phyloP scores from a whole-genome alignment of 2,329 filamentous ascomycete genomes.

The Trematosphaeria pertusa region DNA sequence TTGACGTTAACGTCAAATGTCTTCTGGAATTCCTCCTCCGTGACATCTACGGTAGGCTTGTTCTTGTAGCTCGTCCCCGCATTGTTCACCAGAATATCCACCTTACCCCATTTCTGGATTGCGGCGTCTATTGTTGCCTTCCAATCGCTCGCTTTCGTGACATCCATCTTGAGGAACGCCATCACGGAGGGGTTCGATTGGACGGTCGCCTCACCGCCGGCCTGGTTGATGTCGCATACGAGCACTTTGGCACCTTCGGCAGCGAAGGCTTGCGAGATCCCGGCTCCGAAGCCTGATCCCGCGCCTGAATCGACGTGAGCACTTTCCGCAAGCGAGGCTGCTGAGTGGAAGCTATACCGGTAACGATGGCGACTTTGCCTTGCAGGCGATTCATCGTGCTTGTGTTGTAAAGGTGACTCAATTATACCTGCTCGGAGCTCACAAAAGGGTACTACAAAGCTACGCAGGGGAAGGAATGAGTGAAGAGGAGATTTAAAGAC shows the following conservation, averaged over 20 bases:
- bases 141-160: slow-evolving; percentile 61
- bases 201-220: slow-evolving; percentile 59
- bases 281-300: slow-evolving; percentile 69
- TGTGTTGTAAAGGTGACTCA: neutral
- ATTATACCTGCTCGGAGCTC: too few relatives aligned
- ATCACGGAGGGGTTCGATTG: slow-evolving; percentile 48
- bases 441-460: too few relatives aligned
- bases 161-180: slow-evolving; percentile 55
- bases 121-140: slow-evolving; percentile 61
- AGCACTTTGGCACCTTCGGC: slow-evolving; percentile 67
- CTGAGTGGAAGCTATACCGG: slow-evolving; percentile 54
- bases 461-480: too few relatives aligned
- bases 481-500: too few relatives aligned
- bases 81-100: slow-evolving; percentile 68
- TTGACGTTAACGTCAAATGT: slow-evolving; percentile 75
- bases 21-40: slow-evolving; percentile 69
- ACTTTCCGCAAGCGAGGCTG: too few relatives aligned
- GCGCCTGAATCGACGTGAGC: slow-evolving; percentile 52
- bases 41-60: slow-evolving; percentile 67
- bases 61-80: slow-evolving; percentile 64
- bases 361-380: slow-evolving; percentile 65
- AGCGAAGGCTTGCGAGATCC: slow-evolving; percentile 65
- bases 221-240: slow-evolving; percentile 66
- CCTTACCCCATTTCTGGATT: slow-evolving; percentile 59
- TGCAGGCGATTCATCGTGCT: slow-evolving; percentile 52